Percentiles rank a stretch among this genome's conserved stretches.
Conservation (phyloP, 257 asterid species). For the Jacaranda mimosifolia region DNA sequence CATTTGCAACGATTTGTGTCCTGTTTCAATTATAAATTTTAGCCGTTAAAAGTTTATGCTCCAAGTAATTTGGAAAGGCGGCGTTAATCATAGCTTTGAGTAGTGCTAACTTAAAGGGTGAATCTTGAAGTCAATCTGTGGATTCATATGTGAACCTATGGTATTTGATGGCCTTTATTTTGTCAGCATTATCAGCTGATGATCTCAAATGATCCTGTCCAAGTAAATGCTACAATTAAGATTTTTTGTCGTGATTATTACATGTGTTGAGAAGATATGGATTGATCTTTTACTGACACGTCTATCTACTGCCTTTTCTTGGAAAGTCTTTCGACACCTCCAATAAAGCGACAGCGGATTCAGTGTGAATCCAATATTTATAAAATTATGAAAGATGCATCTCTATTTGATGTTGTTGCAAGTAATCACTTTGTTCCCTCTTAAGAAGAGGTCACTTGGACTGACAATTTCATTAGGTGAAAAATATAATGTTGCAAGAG, state of each 20-base stretch:
- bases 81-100: not conserved
- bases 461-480: slow-evolving; percentile 11
- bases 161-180: not conserved
- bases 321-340: not conserved
- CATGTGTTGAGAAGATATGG: slow-evolving; percentile 8
- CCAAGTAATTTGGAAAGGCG: not conserved
- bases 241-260: slow-evolving; percentile 7
- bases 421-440: not conserved
- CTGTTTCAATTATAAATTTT: not conserved
- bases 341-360: not conserved
- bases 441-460: not conserved
- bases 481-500: not conserved
- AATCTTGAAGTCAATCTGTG: slow-evolving; percentile 1
- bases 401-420: not conserved
- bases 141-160: not conserved
- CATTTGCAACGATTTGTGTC: not conserved
- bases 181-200: slow-evolving; percentile 6
- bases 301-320: not conserved
- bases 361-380: not conserved
- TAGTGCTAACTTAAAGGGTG: not conserved
- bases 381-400: not conserved
- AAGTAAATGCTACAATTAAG: not conserved
- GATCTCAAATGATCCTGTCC: not conserved
- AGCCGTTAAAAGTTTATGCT: not conserved
- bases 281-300: not conserved